Evolutionary conservation across 2,329 filamentous ascomycete genomes (phyloP).

Genomic region (Hypoxylon sp.): DNA sequence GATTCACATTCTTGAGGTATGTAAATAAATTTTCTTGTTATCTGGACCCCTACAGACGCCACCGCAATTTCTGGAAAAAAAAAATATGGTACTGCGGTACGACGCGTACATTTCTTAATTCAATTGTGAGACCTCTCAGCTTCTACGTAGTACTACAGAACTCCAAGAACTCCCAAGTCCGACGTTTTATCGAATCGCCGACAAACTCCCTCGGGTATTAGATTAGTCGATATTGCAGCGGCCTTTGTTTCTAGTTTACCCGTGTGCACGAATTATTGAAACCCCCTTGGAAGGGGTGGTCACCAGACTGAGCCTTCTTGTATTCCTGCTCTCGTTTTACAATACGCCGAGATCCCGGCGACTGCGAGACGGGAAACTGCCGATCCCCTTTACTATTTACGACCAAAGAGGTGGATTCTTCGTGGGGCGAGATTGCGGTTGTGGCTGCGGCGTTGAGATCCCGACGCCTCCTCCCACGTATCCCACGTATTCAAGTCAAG

Average conservation of each 20-base stretch:
- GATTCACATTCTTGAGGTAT: constrained; percentile 20
- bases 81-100: constrained; percentile 24
- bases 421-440: constrained; percentile 27
- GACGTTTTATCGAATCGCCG: constrained; percentile 26
- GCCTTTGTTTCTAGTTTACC: constrained; percentile 14
- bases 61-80: constrained; percentile 33
- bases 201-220: constrained; percentile 23
- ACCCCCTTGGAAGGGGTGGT: constrained; percentile 6
- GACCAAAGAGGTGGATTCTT: constrained; percentile 21
- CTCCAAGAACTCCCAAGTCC: constrained; percentile 19
- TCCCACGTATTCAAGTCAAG: constrained; percentile 33
- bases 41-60: constrained; percentile 37
- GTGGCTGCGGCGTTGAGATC: constrained; percentile 36
- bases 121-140: constrained; percentile 31
- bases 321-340: constrained; percentile 4
- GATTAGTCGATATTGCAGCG: constrained; percentile 29
- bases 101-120: constrained; percentile 19
- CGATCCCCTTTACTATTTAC: constrained; percentile 18
- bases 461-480: constrained; percentile 29
- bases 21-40: constrained; percentile 11
- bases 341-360: constrained; percentile 28
- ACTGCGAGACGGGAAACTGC: constrained; percentile 34
- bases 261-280: constrained; percentile 41
- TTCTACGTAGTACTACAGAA: constrained; percentile 39
- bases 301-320: constrained; percentile 14